These are phyloP conservation scores for Podospora sp. DNA, from an alignment of 495 filamentous ascomycete species.

Conservation along the genomic window DNA sequence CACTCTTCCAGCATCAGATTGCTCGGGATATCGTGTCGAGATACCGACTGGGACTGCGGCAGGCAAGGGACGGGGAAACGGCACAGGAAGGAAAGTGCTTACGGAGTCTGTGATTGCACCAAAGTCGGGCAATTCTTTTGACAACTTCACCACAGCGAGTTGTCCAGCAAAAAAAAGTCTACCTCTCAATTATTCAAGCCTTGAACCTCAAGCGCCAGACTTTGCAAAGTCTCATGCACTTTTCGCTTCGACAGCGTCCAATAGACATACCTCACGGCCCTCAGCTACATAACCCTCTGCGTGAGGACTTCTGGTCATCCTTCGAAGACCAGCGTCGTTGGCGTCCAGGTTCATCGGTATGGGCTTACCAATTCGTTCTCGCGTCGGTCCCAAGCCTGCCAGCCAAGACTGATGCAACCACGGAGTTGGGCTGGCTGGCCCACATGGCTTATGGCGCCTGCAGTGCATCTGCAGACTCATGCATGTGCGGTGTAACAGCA, in stretches of 20 bases:
- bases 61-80: neutral
- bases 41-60: neutral
- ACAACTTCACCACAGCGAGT: neutral
- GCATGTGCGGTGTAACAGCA: neutral
- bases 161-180: neutral
- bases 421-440: slow-evolving; percentile 24
- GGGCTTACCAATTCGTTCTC: neutral
- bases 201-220: no score
- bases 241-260: no score
- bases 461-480: slow-evolving; percentile 6
- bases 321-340: neutral
- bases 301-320: neutral
- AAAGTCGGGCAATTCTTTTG: neutral
- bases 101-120: neutral
- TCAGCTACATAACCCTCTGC: neutral
- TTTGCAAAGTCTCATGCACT: no score
- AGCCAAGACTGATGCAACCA: slow-evolving; percentile 11
- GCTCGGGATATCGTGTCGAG: slow-evolving; percentile 3
- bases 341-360: neutral
- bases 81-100: neutral
- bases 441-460: slow-evolving; percentile 16
- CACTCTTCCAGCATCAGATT: slow-evolving; percentile 5
- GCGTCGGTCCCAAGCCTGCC: neutral
- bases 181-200: neutral
- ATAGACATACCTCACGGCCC: no score